A percentile compares a stretch with the other conserved stretches of the same genome.
Conservation (phyloP, 768 basidiomycete species). For the Pilatotrama ljubarskyi region DNA sequence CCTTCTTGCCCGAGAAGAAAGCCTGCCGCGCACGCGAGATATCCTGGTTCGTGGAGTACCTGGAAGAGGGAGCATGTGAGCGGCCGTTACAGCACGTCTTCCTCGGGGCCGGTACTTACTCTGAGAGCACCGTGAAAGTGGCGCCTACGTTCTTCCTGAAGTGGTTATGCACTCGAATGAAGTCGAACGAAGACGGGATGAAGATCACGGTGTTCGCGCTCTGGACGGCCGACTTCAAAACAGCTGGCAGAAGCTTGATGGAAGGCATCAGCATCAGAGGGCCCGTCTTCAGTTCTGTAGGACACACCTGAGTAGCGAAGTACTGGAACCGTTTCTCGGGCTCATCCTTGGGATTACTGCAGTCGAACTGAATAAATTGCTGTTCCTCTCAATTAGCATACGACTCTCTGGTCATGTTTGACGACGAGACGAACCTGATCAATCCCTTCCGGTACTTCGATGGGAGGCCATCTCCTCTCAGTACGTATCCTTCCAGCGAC, state of each 20-base stretch:
- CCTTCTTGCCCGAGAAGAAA: slow-evolving; percentile 86
- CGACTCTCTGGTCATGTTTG: background rate
- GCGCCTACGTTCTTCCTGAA: slow-evolving; percentile 73
- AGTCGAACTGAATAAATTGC: slow-evolving; percentile 78
- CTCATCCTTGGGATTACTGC: slow-evolving; percentile 69
- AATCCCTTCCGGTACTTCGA: slow-evolving; percentile 81
- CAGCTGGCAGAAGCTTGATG: slow-evolving; percentile 70
- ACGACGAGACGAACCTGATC: slow-evolving; percentile 57
- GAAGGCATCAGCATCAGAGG: background rate
- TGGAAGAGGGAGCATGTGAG: slow-evolving; percentile 31
- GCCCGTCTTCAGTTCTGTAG: background rate
- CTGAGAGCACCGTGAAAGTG: slow-evolving; percentile 83
- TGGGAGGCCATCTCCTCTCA: slow-evolving; percentile 66
- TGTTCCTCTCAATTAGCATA: slow-evolving; percentile 32
- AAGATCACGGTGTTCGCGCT: slow-evolving; percentile 87
- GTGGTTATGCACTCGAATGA: slow-evolving; percentile 86
- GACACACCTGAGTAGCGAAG: slow-evolving; percentile 79
- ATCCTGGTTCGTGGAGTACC: slow-evolving; percentile 91
- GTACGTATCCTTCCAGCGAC: slow-evolving; percentile 80
- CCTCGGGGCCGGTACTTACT: slow-evolving; percentile 49
- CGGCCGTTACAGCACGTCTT: background rate
- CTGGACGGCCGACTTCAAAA: slow-evolving; percentile 92
- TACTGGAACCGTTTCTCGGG: slow-evolving; percentile 83
- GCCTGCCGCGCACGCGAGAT: slow-evolving; percentile 91
- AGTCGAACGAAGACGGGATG: slow-evolving; percentile 95